Evolutionary conservation across 345 rosid species (phyloP).

Genomic region (Acer saccharum): DNA sequence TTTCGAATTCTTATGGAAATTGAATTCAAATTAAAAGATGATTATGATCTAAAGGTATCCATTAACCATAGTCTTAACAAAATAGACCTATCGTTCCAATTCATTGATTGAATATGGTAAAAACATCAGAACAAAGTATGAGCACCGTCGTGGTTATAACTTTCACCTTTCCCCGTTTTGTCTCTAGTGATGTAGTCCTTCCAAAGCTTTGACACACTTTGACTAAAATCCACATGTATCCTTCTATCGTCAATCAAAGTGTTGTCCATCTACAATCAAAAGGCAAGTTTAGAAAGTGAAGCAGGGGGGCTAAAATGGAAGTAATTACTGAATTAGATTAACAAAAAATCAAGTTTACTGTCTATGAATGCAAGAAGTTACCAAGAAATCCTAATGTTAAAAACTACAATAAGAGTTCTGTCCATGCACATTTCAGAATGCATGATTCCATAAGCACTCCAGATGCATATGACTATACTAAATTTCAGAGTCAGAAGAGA

Average conservation of each 20-base stretch:
- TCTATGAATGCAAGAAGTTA: slow-evolving; percentile 4
- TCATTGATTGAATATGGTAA: too few species aligned
- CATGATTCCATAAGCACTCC: not conserved
- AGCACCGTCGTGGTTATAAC: not conserved
- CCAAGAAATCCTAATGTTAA: not conserved
- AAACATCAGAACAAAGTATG: too few species aligned
- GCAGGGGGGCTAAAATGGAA: not conserved
- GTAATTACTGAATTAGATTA: not conserved
- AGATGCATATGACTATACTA: not conserved
- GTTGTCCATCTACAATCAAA: slow-evolving; percentile 81
- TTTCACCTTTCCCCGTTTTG: slow-evolving; percentile 56
- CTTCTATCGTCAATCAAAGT: slow-evolving; percentile 97
- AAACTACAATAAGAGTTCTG: not conserved
- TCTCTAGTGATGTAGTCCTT: slow-evolving; percentile 67
- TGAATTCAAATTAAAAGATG: too few species aligned
- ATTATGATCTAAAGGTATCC: too few species aligned
- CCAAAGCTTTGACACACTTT: slow-evolving; percentile 93
- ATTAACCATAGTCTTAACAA: too few species aligned
- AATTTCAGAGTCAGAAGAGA: too few species aligned
- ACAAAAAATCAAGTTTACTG: not conserved
- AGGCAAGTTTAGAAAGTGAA: not conserved
- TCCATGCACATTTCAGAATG: not conserved
- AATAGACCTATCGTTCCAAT: too few species aligned
- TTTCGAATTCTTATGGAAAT: too few species aligned
- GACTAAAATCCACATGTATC: slow-evolving; percentile 97